Conservation (phyloP, 208 protist species). For the Balamuthia mandrillaris region DNA sequence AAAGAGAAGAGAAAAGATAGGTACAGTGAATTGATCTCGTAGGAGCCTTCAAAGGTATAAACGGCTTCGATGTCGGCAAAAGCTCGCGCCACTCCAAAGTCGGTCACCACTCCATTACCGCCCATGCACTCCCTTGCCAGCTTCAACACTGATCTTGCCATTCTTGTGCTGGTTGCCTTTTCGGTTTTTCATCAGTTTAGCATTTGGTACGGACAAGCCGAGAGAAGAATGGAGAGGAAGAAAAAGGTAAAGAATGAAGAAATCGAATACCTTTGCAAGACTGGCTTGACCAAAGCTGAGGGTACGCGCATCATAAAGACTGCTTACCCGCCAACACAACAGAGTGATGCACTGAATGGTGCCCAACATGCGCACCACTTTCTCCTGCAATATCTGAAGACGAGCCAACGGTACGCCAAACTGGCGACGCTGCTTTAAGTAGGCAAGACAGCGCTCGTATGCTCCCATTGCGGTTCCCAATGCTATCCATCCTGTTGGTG, state of each 20-base stretch:
- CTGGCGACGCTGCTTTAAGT: constrained; percentile 38
- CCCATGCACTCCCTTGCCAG: constrained; percentile 37
- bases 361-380: constrained; percentile 37
- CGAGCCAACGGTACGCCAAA: constrained; percentile 23
- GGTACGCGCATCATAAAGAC: too few relatives aligned
- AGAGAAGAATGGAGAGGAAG: constrained; percentile 42
- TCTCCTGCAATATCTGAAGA: constrained; percentile 46
- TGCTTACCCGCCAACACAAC: constrained; percentile 34
- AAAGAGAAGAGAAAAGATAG: neutral
- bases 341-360: constrained; percentile 33
- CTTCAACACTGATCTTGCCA: neutral
- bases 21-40: constrained; percentile 49
- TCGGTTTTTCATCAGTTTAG: neutral
- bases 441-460: constrained; percentile 31
- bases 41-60: constrained; percentile 49
- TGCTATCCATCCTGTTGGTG: constrained; percentile 34
- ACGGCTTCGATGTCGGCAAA: constrained; percentile 50
- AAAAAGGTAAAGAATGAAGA: too few relatives aligned
- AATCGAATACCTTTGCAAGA: too few relatives aligned
- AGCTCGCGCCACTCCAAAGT: constrained; percentile 33
- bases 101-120: constrained; percentile 42
- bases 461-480: constrained; percentile 30
- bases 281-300: too few relatives aligned
- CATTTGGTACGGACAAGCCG: neutral
- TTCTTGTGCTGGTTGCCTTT: neutral